Percentiles rank a stretch among this genome's conserved stretches.
Conservation (phyloP, 2,329 filamentous ascomycete species). For the Botrytis byssoidea region DNA sequence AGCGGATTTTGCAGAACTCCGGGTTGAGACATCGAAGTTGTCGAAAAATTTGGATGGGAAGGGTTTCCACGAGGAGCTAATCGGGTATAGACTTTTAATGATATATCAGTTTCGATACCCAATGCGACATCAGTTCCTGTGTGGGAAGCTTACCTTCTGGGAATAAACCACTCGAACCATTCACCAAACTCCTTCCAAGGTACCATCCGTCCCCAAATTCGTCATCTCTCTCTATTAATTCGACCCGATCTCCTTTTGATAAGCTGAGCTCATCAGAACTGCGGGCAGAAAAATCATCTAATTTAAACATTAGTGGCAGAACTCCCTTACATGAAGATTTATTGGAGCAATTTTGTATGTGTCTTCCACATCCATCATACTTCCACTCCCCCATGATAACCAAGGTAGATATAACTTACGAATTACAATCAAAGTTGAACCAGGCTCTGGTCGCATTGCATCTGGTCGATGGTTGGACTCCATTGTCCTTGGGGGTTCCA, state of each 20-base stretch:
- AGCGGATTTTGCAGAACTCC: constrained; percentile 19
- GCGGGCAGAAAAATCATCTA: constrained; percentile 89
- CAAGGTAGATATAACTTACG: constrained; percentile 58
- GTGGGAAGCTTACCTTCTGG: constrained; percentile 62
- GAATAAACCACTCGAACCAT: constrained; percentile 74
- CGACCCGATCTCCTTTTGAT: constrained; percentile 78
- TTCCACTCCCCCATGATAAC: neutral
- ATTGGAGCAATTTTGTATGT: constrained; percentile 4
- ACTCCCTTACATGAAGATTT: constrained; percentile 1
- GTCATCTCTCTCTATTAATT: constrained; percentile 81
- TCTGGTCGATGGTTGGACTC: constrained; percentile 41
- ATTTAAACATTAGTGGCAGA: neutral
- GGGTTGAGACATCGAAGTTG: constrained; percentile 25
- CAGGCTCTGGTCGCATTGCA: constrained; percentile 52
- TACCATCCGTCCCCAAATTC: constrained; percentile 90
- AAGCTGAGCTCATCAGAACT: constrained; percentile 92
- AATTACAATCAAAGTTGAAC: constrained; percentile 68
- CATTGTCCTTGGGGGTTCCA: constrained; percentile 46
- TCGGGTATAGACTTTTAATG: constrained; percentile 39
- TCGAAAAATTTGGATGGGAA: constrained; percentile 33
- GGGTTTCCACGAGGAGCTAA: constrained; percentile 38
- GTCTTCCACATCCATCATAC: constrained; percentile 15
- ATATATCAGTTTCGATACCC: constrained; percentile 24
- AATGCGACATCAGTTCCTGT: constrained; percentile 6
- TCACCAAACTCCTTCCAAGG: constrained; percentile 70